Percentiles rank a stretch among this genome's conserved stretches.
phyloP scores from a whole-genome alignment of 768 basidiomycete species.

The Amanita rimosa region DNA sequence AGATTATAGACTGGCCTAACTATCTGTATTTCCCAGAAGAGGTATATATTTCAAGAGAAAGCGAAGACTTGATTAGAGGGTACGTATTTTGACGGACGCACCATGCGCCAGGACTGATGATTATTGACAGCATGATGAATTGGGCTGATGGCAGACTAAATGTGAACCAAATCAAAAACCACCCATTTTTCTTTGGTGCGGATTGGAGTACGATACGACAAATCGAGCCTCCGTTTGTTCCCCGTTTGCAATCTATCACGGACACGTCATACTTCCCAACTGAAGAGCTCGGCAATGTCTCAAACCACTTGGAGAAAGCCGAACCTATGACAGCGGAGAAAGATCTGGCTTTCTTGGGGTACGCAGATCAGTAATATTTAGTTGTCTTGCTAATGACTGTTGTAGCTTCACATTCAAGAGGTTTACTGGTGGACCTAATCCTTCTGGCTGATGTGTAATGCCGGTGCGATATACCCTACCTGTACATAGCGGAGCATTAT shows the following conservation, averaged over 20 bases:
- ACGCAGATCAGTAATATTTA: slow-evolving; percentile 9
- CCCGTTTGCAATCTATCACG: slow-evolving; percentile 81
- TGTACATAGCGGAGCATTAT: slow-evolving; percentile 4
- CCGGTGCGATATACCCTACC: background rate
- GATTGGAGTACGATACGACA: slow-evolving; percentile 89
- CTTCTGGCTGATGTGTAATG: slow-evolving; percentile 7
- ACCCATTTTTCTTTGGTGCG: slow-evolving; percentile 92
- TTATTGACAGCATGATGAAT: slow-evolving; percentile 61
- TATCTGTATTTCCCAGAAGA: slow-evolving; percentile 94
- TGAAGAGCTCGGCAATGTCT: slow-evolving; percentile 73
- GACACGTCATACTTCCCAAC: slow-evolving; percentile 97
- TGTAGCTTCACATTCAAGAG: slow-evolving; percentile 80
- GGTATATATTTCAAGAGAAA: slow-evolving; percentile 85
- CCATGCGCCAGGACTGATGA: slow-evolving; percentile 1
- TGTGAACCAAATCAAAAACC: slow-evolving; percentile 81
- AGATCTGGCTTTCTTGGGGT: slow-evolving; percentile 60
- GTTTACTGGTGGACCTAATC: slow-evolving; percentile 30
- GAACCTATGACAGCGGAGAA: slow-evolving; percentile 57
- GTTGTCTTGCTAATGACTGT: background rate
- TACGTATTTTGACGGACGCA: slow-evolving; percentile 21
- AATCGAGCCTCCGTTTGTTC: slow-evolving; percentile 95
- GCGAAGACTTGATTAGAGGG: slow-evolving; percentile 83
- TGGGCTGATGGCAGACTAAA: slow-evolving; percentile 67
- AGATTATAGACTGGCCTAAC: slow-evolving; percentile 92
- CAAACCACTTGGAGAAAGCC: slow-evolving; percentile 46